Evolutionary conservation across 257 asterid species (phyloP).

Genomic region (Nicotiana tomentosiformis): DNA sequence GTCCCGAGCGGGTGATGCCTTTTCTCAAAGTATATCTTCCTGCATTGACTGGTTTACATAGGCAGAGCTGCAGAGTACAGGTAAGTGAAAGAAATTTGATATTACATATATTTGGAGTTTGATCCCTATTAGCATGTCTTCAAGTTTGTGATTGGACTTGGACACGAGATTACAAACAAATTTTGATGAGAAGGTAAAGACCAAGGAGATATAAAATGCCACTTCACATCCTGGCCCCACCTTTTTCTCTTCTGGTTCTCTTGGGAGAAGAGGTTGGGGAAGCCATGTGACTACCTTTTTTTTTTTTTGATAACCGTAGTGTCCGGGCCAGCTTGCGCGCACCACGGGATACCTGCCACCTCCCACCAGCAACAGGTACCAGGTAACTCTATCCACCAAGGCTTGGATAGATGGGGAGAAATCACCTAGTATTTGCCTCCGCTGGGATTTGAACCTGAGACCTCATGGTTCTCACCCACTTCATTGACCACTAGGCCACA

Average conservation of each 20-base stretch:
- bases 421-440: too few species aligned
- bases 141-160: neutral
- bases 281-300: neutral
- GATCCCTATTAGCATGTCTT: neutral
- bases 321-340: too few species aligned
- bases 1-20: neutral
- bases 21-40: neutral
- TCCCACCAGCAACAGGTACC: too few species aligned
- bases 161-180: neutral
- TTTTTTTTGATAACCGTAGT: too few species aligned
- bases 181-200: neutral
- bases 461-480: too few species aligned
- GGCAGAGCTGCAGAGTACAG: neutral
- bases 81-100: neutral
- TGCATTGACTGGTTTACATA: neutral
- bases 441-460: too few species aligned
- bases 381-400: too few species aligned
- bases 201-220: neutral
- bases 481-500: too few species aligned
- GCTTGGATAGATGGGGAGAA: too few species aligned
- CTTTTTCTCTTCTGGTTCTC: neutral
- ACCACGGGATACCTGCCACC: too few species aligned
- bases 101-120: neutral
- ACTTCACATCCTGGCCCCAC: neutral
- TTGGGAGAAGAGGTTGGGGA: neutral